Evolutionary conservation across 805 yeast species (phyloP).

Genomic region (Starmerella floricola): DNA sequence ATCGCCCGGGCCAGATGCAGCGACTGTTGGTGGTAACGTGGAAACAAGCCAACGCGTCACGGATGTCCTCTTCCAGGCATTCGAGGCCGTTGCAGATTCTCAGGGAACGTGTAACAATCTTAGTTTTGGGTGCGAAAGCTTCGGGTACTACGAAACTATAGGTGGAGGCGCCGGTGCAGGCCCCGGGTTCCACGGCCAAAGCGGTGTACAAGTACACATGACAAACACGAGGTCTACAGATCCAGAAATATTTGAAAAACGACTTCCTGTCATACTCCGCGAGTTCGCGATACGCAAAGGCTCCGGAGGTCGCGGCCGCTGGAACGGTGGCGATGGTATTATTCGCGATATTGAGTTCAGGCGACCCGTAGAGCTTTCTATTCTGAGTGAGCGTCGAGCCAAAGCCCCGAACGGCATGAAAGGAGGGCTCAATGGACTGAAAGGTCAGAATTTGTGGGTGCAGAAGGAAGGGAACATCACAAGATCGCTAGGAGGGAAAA

Average conservation of each 20-base stretch:
- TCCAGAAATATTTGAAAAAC: conserved; percentile 73
- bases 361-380: conserved; percentile 59
- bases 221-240: conserved; percentile 90
- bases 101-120: conserved; percentile 94
- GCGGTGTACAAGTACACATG: conserved; percentile 90
- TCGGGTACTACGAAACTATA: conserved; percentile 88
- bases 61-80: conserved; percentile 77
- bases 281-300: conserved; percentile 57
- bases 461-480: conserved; percentile 21
- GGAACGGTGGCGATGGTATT: conserved; percentile 76
- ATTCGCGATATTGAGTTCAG: conserved; percentile 74
- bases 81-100: conserved; percentile 83
- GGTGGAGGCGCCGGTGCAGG: conserved; percentile 97
- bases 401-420: conserved; percentile 73
- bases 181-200: conserved; percentile 69
- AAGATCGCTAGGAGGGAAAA: conserved; percentile 52
- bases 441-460: conserved; percentile 51
- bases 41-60: conserved; percentile 90
- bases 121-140: conserved; percentile 53
- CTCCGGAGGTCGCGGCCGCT: conserved; percentile 72
- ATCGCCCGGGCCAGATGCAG: conserved; percentile 72
- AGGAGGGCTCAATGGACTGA: conserved; percentile 67
- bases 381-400: conserved; percentile 74
- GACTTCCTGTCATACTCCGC: conserved; percentile 71
- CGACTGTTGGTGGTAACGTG: conserved; percentile 91